Base-by-base conservation (phyloP, 202 grass and related monocot genomes). In the Panicum virgatum region DNA sequence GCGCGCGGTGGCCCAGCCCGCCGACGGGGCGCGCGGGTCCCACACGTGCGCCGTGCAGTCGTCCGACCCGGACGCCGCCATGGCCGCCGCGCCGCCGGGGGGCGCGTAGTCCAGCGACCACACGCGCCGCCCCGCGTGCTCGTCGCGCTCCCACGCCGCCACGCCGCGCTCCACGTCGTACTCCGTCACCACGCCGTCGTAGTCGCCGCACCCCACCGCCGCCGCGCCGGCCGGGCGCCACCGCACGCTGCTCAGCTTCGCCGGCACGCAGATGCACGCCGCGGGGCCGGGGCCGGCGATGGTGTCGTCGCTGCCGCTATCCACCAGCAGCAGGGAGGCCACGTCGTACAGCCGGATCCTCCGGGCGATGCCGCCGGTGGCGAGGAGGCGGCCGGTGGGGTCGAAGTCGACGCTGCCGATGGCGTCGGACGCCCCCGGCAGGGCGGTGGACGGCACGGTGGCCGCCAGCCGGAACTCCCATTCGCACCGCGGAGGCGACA, bases 211-310 rank as follows among this genome's bases (percentile, higher is more conserved):
- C 0, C 86, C 92, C 18, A 92, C 83, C 59, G 0, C 56, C 69
- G 59, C 0, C 13, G 53, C 0, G 18, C 9, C 26, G 12, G n/a
- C n/a, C n/a, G 89, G 90, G 0, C 80, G 88, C 91, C 89, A 98
- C 77, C 90, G 87, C 69, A 95, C 92, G 89, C 90, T 95, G 89
- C 96, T 98, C 45, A 98, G 92, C 89, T 98, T 98, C 1, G 96
- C 96, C 66, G 96, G 92, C 45, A 92, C 84, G 84, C 92, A 95
- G 80, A 98, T 93, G 69, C 83, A 93, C 5, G 84, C 64, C 5
- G 54, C 74, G 12, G 82, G 82, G 30, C 40, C 59, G 40, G 58
- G 2, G 30, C 11, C 6, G 6, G 13, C 23, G 37, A 1, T 2
- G 15, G 0, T 2, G n/a, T n/a, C n/a, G 61, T 2, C 0, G 9